Evolutionary conservation across 2,329 filamentous ascomycete species (phyloP).

Genomic region (Trichoderma sp.): DNA sequence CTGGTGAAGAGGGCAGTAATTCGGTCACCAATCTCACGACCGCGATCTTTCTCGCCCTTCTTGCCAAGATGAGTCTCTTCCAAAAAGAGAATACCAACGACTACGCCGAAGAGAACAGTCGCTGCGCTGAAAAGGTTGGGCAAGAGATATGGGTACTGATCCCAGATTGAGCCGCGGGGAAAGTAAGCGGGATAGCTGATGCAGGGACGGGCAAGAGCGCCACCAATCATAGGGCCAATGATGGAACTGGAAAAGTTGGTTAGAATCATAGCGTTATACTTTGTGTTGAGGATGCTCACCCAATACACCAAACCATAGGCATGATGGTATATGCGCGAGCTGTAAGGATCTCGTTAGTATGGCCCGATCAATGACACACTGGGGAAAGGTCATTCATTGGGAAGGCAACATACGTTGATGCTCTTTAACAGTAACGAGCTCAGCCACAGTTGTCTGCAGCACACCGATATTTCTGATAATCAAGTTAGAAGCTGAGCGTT

Average conservation of each 20-base stretch:
- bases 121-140: slow-evolving; percentile 87
- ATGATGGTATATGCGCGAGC: slow-evolving; percentile 95
- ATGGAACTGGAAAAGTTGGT: slow-evolving; percentile 68
- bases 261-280: slow-evolving; percentile 22
- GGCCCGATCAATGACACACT: neutral
- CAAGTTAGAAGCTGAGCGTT: neutral
- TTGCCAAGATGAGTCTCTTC: slow-evolving; percentile 91
- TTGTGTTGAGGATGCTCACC: slow-evolving; percentile 51
- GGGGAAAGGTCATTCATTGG: neutral
- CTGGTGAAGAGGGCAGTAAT: slow-evolving; percentile 52
- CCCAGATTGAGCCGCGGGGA: slow-evolving; percentile 73
- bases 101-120: slow-evolving; percentile 74
- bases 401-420: slow-evolving; percentile 71
- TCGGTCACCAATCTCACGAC: slow-evolving; percentile 74
- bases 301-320: slow-evolving; percentile 97
- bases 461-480: slow-evolving; percentile 81
- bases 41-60: slow-evolving; percentile 73
- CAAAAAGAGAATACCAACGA: slow-evolving; percentile 80
- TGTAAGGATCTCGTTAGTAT: slow-evolving; percentile 40
- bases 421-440: slow-evolving; percentile 88
- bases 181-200: slow-evolving; percentile 78
- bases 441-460: slow-evolving; percentile 90
- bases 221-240: slow-evolving; percentile 87
- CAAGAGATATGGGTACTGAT: slow-evolving; percentile 83
- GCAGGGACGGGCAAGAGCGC: slow-evolving; percentile 84